Percentiles rank a stretch among this genome's conserved stretches.
These are phyloP conservation scores for Cercospora zeae-maydis DNA, from an alignment of 2,329 filamentous ascomycete species.

Conservation along the genomic window DNA sequence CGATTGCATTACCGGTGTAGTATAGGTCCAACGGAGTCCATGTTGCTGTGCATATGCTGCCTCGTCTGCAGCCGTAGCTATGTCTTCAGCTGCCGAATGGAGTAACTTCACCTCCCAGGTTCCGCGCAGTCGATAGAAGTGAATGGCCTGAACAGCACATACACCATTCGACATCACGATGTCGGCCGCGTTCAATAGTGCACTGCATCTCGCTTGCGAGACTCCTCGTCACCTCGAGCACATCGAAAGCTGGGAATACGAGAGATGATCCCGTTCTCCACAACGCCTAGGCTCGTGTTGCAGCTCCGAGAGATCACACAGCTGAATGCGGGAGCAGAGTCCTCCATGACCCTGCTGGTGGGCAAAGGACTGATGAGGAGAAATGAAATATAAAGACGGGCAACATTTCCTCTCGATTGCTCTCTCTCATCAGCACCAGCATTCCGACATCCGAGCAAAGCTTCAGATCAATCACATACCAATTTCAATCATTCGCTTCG, in stretches of 20 bases:
- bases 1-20: neutral
- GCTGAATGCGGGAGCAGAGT: neutral
- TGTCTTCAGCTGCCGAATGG: neutral
- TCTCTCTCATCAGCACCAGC: constrained; percentile 18
- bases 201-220: neutral
- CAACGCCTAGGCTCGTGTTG: neutral
- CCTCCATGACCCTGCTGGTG: neutral
- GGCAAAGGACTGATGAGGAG: neutral
- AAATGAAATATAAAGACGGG: constrained; percentile 11
- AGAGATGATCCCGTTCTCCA: neutral
- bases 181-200: neutral
- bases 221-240: neutral
- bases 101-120: neutral
- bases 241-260: neutral
- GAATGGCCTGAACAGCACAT: neutral
- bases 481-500: constrained; percentile 11
- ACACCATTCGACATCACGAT: neutral
- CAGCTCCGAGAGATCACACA: neutral
- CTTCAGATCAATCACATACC: constrained; percentile 8
- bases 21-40: neutral
- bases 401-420: neutral
- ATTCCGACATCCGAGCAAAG: constrained; percentile 7
- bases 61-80: neutral
- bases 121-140: neutral
- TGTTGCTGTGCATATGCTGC: neutral